A percentile compares a stretch with the other conserved stretches of the same genome.
phyloP scores from a whole-genome alignment of 1,139 yeast genomes.

The Candida labiduridarum region DNA sequence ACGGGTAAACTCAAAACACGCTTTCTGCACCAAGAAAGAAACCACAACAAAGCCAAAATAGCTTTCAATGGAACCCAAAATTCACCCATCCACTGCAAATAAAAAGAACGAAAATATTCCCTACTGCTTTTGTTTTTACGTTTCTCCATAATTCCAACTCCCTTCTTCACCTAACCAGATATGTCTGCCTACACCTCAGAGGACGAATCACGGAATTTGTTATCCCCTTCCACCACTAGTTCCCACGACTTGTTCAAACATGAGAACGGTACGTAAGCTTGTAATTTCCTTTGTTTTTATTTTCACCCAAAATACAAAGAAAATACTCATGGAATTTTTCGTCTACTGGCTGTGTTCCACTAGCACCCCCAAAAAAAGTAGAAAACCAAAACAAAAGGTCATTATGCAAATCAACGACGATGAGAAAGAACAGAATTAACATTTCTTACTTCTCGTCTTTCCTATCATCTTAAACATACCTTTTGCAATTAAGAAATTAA shows the following conservation, averaged over 20 bases:
- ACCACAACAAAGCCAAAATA: background rate
- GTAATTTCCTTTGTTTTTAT: background rate
- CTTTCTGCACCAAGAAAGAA: background rate
- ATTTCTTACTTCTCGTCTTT: background rate
- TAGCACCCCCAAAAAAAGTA: background rate
- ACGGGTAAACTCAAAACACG: background rate
- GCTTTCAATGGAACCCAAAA: background rate
- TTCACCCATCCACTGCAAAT: background rate
- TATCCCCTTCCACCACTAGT: conserved; percentile 12
- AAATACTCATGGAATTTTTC: background rate
- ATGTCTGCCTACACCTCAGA: background rate
- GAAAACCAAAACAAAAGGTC: background rate
- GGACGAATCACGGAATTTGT: conserved; percentile 15
- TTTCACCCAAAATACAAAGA: conserved; percentile 2
- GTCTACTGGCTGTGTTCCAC: background rate
- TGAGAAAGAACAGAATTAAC: background rate
- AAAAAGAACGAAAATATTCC: background rate
- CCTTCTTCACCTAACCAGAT: background rate
- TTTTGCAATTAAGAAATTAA: background rate
- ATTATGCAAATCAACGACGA: background rate
- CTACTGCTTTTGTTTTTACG: no score
- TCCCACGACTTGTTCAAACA: conserved; percentile 24
- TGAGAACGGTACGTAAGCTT: conserved; percentile 31
- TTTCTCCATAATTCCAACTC: background rate
- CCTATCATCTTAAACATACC: background rate